phyloP scores from a whole-genome alignment of 2,329 filamentous ascomycete species.

The Hansfordia pulvinata region DNA sequence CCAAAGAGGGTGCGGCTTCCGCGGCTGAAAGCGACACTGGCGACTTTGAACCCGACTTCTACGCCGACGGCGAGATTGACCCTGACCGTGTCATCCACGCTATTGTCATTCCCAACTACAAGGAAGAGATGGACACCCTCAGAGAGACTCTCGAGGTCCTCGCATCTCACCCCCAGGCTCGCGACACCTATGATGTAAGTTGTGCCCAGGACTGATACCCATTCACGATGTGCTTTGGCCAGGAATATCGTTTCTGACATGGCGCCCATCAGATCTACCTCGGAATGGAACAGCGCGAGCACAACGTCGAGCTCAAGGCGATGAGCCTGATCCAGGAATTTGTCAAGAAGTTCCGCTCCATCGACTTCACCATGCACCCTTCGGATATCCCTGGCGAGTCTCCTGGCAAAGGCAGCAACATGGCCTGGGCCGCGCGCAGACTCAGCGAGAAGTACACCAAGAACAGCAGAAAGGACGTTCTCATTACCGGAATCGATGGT shows the following conservation, averaged over 20 bases:
- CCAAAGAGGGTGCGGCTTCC: conserved; percentile 23
- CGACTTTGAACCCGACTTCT: conserved; percentile 32
- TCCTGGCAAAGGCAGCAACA: conserved; percentile 63
- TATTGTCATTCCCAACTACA: conserved; percentile 62
- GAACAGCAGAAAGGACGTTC: conserved; percentile 40
- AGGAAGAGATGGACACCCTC: conserved; percentile 56
- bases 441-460: conserved; percentile 47
- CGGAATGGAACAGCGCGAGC: conserved; percentile 59
- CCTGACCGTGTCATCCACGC: conserved; percentile 43
- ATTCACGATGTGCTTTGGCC: not conserved
- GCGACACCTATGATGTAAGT: conserved; percentile 56
- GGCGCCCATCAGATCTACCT: conserved; percentile 49
- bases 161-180: conserved; percentile 51
- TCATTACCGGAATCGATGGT: conserved; percentile 64
- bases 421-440: conserved; percentile 56
- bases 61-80: conserved; percentile 27
- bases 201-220: not conserved
- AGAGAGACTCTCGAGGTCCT: conserved; percentile 56
- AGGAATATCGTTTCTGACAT: no score
- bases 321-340: conserved; percentile 47
- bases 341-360: conserved; percentile 48
- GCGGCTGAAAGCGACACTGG: conserved; percentile 36
- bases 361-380: conserved; percentile 56
- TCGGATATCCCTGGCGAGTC: conserved; percentile 52
- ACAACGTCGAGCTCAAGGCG: conserved; percentile 46